Conservation (phyloP, 2,329 filamentous ascomycete genomes). For the Fusarium coicis region DNA sequence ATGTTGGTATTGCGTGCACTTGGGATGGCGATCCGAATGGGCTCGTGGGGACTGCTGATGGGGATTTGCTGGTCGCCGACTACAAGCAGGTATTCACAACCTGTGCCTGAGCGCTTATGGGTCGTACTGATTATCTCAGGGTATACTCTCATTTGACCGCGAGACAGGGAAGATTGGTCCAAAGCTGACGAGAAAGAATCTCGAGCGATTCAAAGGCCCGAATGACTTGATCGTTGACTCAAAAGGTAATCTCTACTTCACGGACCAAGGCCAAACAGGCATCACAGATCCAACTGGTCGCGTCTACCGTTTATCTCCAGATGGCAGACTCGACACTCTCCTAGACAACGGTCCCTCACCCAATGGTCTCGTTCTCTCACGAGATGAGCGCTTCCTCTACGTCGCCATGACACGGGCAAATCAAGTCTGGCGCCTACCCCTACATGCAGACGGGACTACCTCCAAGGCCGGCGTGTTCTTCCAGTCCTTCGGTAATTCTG, state of each 20-base stretch:
- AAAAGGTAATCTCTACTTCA: slow-evolving; percentile 54
- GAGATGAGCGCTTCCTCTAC: slow-evolving; percentile 53
- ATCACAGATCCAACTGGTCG: slow-evolving; percentile 55
- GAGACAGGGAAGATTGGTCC: slow-evolving; percentile 42
- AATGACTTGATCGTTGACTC: slow-evolving; percentile 56
- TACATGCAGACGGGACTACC: slow-evolving; percentile 52
- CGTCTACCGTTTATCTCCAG: slow-evolving; percentile 50
- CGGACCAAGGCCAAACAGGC: slow-evolving; percentile 57
- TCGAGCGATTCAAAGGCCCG: slow-evolving; percentile 56
- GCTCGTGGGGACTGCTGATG: slow-evolving; percentile 48
- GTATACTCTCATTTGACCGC: slow-evolving; percentile 51
- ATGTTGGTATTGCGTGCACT: slow-evolving; percentile 45
- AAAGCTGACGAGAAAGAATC: slow-evolving; percentile 50
- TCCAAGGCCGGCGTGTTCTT: slow-evolving; percentile 54
- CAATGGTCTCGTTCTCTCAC: slow-evolving; percentile 52
- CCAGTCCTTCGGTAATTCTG: slow-evolving; percentile 53
- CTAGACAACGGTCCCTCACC: slow-evolving; percentile 53
- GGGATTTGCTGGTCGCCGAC: slow-evolving; percentile 52
- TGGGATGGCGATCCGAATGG: slow-evolving; percentile 57
- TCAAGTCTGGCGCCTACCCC: slow-evolving; percentile 54
- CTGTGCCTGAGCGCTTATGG: not conserved
- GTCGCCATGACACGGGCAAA: slow-evolving; percentile 55
- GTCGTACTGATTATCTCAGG: slow-evolving; percentile 34
- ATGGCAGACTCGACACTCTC: slow-evolving; percentile 52
- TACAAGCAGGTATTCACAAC: slow-evolving; percentile 51